Percentiles rank a stretch among this genome's conserved stretches.
Evolutionary conservation across 2,329 filamentous ascomycete genomes (phyloP).

Genomic region (Fusarium sp.): DNA sequence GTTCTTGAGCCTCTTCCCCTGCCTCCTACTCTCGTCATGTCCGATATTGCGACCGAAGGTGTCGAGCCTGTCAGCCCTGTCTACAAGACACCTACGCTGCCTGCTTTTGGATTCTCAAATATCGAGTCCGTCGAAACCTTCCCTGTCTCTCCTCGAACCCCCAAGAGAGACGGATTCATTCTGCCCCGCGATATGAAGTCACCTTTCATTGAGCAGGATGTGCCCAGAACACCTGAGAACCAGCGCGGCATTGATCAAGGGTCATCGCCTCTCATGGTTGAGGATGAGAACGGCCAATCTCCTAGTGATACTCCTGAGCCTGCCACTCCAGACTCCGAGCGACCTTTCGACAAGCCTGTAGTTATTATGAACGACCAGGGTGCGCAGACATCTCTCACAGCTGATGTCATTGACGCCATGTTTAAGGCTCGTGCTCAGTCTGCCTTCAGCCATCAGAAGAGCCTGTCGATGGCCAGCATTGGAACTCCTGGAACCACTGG

Average conservation of each 20-base stretch:
- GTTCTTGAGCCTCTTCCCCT: conserved; percentile 36
- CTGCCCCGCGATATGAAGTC: conserved; percentile 59
- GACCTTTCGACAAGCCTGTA: conserved; percentile 60
- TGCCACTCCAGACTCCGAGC: conserved; percentile 64
- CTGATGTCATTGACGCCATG: conserved; percentile 81
- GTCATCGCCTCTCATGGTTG: conserved; percentile 63
- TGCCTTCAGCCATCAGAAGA: conserved; percentile 47
- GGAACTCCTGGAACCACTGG: conserved; percentile 49
- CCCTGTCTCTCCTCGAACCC: conserved; percentile 59
- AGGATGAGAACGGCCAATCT: conserved; percentile 71
- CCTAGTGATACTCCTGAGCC: conserved; percentile 52
- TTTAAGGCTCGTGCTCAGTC: conserved; percentile 58
- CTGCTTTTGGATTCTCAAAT: conserved; percentile 55
- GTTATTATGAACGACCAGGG: conserved; percentile 72
- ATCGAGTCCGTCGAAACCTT: conserved; percentile 59
- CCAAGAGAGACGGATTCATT: conserved; percentile 66
- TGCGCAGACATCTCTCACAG: conserved; percentile 86
- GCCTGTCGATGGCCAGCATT: conserved; percentile 48
- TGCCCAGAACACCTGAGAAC: conserved; percentile 53
- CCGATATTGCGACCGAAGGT: conserved; percentile 49
- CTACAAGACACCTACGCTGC: conserved; percentile 32
- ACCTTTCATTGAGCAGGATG: conserved; percentile 43
- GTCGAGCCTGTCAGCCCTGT: conserved; percentile 53
- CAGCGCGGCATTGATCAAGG: conserved; percentile 55
- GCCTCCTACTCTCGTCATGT: conserved; percentile 48